Percentiles rank a stretch among this genome's conserved stretches.
Conservation (phyloP, 805 yeast species). For the Brettanomyces bruxellensis region DNA sequence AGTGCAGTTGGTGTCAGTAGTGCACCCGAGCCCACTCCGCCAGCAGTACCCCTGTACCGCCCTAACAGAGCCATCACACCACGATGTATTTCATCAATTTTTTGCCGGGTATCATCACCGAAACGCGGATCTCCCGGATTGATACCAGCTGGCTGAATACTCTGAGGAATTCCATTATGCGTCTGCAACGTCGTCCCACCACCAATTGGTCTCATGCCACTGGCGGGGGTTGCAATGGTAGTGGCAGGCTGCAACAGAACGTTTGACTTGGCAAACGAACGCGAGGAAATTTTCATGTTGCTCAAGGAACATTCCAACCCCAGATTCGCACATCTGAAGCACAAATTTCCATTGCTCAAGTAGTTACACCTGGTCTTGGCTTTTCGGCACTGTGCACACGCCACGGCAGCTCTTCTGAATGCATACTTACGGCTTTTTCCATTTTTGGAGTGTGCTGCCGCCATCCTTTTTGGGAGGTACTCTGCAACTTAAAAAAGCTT, state of each 20-base stretch:
- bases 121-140: not conserved
- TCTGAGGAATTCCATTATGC: no score
- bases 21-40: no score
- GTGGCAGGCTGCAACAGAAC: not conserved
- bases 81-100: constrained; percentile 1
- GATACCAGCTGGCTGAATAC: not conserved
- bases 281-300: not conserved
- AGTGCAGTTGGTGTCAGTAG: no score
- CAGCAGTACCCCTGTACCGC: not conserved
- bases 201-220: no score
- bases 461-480: no score
- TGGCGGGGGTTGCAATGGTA: no score
- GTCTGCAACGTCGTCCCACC: no score
- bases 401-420: constrained; percentile 2
- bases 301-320: constrained; percentile 14
- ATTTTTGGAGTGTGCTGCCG: not conserved
- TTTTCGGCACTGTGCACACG: constrained; percentile 18
- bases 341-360: constrained; percentile 12
- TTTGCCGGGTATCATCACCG: not conserved
- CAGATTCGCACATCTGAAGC: constrained; percentile 20
- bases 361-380: constrained; percentile 20
- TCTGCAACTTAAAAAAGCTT: no score
- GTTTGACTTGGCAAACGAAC: not conserved
- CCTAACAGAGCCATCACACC: constrained; percentile 1
- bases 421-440: constrained; percentile 1